phyloP scores from a whole-genome alignment of 352 stramenopile species.

The Globisporangium parvum region DNA sequence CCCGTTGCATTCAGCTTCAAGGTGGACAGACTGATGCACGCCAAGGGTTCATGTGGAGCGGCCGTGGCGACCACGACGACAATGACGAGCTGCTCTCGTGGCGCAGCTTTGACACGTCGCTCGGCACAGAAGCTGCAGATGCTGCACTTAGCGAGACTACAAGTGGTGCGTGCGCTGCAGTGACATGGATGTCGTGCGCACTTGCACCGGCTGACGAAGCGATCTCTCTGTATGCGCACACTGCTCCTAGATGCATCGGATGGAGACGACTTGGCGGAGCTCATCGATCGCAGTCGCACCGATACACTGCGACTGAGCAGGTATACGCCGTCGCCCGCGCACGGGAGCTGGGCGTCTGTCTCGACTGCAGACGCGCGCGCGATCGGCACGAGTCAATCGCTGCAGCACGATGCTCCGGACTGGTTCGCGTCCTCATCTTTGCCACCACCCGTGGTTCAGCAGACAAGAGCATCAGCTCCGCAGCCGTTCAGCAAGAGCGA shows the following conservation, averaged over 20 bases:
- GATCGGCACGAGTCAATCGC: background rate
- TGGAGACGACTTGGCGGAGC: slow-evolving; percentile 18
- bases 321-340: background rate
- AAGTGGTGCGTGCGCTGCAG: slow-evolving; percentile 3
- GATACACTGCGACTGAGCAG: background rate
- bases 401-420: background rate
- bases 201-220: background rate
- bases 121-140: slow-evolving; percentile 8
- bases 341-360: background rate
- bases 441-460: background rate
- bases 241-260: slow-evolving; percentile 20
- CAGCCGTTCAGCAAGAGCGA: background rate
- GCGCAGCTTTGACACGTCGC: slow-evolving; percentile 29
- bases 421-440: background rate
- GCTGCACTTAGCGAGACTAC: slow-evolving; percentile 10
- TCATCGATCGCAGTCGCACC: slow-evolving; percentile 12
- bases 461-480: background rate
- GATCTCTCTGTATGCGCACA: no score
- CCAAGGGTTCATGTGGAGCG: slow-evolving; percentile 5
- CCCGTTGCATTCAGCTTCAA: no score
- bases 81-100: slow-evolving; percentile 37
- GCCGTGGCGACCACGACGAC: slow-evolving; percentile 5
- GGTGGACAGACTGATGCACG: background rate
- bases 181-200: background rate
- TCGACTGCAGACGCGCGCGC: background rate